Evolutionary conservation across 2,329 filamentous ascomycete species (phyloP), one percentile per base, ranked within the genome.

Genomic region (Leptographium wingfieldii): DNA sequence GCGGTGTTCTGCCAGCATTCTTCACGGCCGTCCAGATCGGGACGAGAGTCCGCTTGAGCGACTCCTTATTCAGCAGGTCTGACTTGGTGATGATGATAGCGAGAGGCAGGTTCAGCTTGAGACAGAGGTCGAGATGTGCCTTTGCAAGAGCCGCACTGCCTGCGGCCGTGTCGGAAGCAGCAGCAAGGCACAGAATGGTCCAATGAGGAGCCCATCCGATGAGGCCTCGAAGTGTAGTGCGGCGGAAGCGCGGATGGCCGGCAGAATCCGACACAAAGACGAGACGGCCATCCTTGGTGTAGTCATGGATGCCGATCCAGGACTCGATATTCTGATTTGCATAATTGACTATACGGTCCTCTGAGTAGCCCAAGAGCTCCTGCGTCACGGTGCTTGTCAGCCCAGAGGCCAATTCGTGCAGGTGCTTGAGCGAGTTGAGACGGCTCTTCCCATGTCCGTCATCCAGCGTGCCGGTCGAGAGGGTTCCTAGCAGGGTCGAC

Each of bases 121-220:
- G 77, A 67, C 92, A 96, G 2, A 99, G 76, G 46, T 92, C 85
- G 19, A 99, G 77, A 72, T 97, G 88, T 2, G 89, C 86, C 64
- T 87, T 81, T 11, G 87, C 87, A 4, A 94, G 76, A 66, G 94
- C 87, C 52, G 53, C 54, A 27, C 25, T 58, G 35, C 46, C 56
- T 1, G 33, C 33, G 11, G 55, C 52, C 1, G 57, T 29, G 6
- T 94, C 88, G 43, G 90, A 90, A 55, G 90, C 85, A 0, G 61
- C 54, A 3, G 35, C 57, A 63, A 97, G 84, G 66, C 95, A 96
- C 2, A 97, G 78, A 27, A 96, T 72, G 1, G 89, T 91, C 86
- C 94, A 99, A 69, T 97, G 91, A 10, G 94, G 94, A 46, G 89
- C 88, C 92, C 94, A 97, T 54, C 92, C 94, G 64, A 99, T 81